These are phyloP conservation scores for Aspergillus sp. DNA, from an alignment of 2,329 filamentous ascomycete genomes.

Conservation along the genomic window DNA sequence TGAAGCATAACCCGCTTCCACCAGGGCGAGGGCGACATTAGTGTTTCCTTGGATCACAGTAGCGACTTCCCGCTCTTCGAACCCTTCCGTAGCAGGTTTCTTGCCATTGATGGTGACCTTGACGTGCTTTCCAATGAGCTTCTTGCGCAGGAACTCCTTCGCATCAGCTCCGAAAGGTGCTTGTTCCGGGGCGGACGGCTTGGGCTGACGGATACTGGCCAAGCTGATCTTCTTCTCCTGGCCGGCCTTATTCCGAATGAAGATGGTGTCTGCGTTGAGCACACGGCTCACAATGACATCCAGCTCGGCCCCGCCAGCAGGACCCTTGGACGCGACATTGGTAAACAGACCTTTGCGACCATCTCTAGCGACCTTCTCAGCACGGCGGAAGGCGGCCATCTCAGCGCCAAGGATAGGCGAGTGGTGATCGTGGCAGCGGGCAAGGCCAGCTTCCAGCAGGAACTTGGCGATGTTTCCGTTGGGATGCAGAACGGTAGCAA, in stretches of 20 bases:
- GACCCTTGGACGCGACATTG: slow-evolving; percentile 69
- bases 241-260: slow-evolving; percentile 82
- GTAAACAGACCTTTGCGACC: slow-evolving; percentile 80
- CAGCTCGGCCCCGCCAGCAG: slow-evolving; percentile 62
- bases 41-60: slow-evolving; percentile 83
- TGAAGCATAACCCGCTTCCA: slow-evolving; percentile 91
- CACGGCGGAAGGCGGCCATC: slow-evolving; percentile 83
- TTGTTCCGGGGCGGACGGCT: slow-evolving; percentile 82
- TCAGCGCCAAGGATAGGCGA: slow-evolving; percentile 86
- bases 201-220: slow-evolving; percentile 92
- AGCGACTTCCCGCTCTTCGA: slow-evolving; percentile 92
- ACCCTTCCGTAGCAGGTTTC: slow-evolving; percentile 85
- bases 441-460: slow-evolving; percentile 84
- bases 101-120: slow-evolving; percentile 87
- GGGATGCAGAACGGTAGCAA: slow-evolving; percentile 85
- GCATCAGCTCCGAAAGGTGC: slow-evolving; percentile 88
- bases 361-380: slow-evolving; percentile 83
- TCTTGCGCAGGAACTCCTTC: slow-evolving; percentile 94
- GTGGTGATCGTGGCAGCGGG: slow-evolving; percentile 93
- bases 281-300: slow-evolving; percentile 87
- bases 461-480: slow-evolving; percentile 92
- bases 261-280: slow-evolving; percentile 85
- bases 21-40: slow-evolving; percentile 80
- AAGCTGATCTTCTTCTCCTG: slow-evolving; percentile 87
- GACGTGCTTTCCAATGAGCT: slow-evolving; percentile 93